A percentile compares a stretch with the other conserved stretches of the same genome.
Evolutionary conservation across 768 basidiomycete species (phyloP).

Genomic region (Leucosporidium creatinivorum): DNA sequence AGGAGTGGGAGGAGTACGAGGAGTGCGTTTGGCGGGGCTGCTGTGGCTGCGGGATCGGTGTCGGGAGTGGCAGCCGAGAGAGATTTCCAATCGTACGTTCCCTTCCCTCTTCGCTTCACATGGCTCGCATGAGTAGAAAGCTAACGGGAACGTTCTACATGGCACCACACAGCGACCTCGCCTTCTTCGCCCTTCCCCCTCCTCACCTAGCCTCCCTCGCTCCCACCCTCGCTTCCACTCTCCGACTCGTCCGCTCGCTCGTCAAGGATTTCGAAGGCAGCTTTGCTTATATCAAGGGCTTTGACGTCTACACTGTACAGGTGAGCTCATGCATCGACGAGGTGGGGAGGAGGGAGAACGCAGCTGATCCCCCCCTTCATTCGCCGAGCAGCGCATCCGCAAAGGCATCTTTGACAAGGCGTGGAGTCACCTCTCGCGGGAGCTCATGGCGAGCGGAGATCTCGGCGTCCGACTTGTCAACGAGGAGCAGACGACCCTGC

Average conservation of each 20-base stretch:
- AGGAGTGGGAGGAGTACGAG: constrained; percentile 1
- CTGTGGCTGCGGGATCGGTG: not conserved
- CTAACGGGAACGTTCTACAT: no score
- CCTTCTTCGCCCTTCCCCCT: constrained; percentile 1
- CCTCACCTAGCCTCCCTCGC: not conserved
- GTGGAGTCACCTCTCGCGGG: not conserved
- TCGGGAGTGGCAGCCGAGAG: not conserved
- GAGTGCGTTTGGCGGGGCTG: not conserved
- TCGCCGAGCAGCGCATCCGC: constrained; percentile 6
- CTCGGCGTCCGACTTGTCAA: not conserved
- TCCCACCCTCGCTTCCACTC: not conserved
- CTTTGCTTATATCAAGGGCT: constrained; percentile 19
- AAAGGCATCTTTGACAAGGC: constrained; percentile 16
- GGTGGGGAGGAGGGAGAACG: not conserved
- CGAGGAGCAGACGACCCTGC: constrained; percentile 10
- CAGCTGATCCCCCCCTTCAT: not conserved
- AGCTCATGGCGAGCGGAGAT: not conserved
- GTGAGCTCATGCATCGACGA: not conserved
- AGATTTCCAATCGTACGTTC: not conserved
- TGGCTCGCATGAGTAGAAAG: not conserved
- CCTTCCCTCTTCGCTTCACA: not conserved
- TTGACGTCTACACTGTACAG: constrained; percentile 12
- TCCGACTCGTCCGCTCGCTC: not conserved
- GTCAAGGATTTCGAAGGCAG: constrained; percentile 1
- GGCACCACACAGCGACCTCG: constrained; percentile 12